phyloP scores from a whole-genome alignment of 106 monocot genomes.

The Phalaenopsis aphrodite region DNA sequence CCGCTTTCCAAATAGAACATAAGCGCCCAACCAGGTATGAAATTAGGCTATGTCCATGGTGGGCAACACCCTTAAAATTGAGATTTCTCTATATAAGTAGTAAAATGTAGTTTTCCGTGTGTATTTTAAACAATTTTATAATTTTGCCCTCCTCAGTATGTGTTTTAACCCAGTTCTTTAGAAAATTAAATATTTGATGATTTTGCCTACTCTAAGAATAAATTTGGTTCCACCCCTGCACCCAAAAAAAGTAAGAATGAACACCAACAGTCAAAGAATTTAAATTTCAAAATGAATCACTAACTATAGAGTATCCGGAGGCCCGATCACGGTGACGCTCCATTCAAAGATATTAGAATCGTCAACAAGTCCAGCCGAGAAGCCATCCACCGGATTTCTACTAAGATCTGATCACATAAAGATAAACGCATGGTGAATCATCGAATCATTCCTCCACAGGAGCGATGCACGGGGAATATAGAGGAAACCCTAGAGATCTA shows the following conservation, averaged over 20 bases:
- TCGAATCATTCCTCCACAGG: not conserved
- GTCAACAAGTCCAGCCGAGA: slow-evolving; percentile 73
- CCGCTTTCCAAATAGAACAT: not conserved
- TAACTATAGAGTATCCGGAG: slow-evolving; percentile 68
- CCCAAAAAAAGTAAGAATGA: not conserved
- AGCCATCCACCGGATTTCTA: slow-evolving; percentile 66
- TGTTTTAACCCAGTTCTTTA: no score
- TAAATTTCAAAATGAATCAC: slow-evolving; percentile 7
- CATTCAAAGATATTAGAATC: slow-evolving; percentile 72
- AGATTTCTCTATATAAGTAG: no score
- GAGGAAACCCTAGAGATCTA: slow-evolving; percentile 1
- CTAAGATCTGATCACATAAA: slow-evolving; percentile 32
- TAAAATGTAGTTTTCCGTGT: no score
- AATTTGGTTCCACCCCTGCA: no score
- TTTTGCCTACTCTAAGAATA: no score
- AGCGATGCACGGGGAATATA: not conserved
- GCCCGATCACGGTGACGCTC: slow-evolving; percentile 71
- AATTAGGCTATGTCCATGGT: no score
- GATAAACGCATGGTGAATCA: not conserved
- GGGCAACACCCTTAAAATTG: no score
- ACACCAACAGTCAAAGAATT: not conserved
- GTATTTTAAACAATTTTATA: no score
- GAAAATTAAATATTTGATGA: no score
- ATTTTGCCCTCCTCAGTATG: no score
- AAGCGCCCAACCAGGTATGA: not conserved